A percentile compares a stretch with the other conserved stretches of the same genome.
phyloP scores from a whole-genome alignment of 495 filamentous ascomycete genomes.

The Penicillium arizonense region DNA sequence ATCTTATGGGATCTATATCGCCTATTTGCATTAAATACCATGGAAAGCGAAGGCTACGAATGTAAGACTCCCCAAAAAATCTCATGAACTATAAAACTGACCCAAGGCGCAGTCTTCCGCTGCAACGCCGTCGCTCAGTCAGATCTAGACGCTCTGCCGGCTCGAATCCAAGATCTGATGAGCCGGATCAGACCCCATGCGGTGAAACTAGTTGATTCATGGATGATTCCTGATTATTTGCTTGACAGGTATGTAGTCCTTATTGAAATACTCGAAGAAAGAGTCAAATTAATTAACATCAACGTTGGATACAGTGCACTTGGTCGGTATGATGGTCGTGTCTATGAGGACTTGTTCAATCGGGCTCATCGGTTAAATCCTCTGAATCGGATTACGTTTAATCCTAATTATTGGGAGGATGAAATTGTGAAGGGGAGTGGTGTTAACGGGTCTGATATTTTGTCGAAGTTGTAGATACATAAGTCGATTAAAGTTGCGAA shows the following conservation, averaged over 20 bases:
- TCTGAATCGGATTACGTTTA: slow-evolving; percentile 45
- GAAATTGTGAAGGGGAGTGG: slow-evolving; percentile 46
- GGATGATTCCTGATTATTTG: slow-evolving; percentile 48
- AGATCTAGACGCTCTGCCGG: slow-evolving; percentile 31
- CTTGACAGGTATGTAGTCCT: slow-evolving; percentile 34
- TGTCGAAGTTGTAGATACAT: slow-evolving; percentile 21
- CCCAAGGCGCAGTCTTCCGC: slow-evolving; percentile 25
- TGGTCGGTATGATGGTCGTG: slow-evolving; percentile 45
- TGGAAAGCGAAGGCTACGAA: slow-evolving; percentile 36
- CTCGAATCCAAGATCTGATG: slow-evolving; percentile 42
- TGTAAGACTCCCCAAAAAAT: slow-evolving; percentile 7
- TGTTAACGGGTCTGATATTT: slow-evolving; percentile 17
- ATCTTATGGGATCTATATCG: slow-evolving; percentile 39
- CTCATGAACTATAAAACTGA: neutral
- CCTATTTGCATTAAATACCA: slow-evolving; percentile 43
- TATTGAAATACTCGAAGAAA: neutral
- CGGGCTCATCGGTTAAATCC: slow-evolving; percentile 47
- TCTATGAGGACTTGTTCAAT: slow-evolving; percentile 50
- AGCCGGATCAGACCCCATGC: slow-evolving; percentile 43
- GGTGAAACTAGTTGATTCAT: slow-evolving; percentile 45
- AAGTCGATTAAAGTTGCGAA: neutral
- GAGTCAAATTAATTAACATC: neutral
- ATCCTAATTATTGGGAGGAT: slow-evolving; percentile 48
- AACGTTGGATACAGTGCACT: slow-evolving; percentile 28
- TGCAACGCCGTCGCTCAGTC: slow-evolving; percentile 32